Conservation (phyloP, 2,329 filamentous ascomycete species). For the Apiospora arundinis region DNA sequence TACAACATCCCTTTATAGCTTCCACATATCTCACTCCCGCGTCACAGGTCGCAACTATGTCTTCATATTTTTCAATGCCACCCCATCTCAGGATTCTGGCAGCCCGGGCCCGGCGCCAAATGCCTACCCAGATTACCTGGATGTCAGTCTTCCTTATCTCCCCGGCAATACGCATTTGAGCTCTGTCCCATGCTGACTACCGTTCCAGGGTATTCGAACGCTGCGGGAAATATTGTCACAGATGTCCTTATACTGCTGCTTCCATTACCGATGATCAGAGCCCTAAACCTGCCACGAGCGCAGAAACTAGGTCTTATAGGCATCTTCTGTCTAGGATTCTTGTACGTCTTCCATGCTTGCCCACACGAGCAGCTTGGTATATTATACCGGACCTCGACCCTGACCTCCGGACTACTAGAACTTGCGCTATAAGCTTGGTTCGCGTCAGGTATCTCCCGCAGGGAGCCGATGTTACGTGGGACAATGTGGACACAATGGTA, state of each 20-base stretch:
- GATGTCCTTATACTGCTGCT: neutral
- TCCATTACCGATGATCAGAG: neutral
- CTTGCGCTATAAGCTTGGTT: neutral
- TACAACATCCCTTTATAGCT: too few relatives aligned
- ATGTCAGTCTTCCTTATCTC: neutral
- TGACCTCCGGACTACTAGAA: neutral
- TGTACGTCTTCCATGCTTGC: neutral
- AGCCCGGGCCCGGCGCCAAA: neutral
- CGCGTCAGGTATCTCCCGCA: neutral
- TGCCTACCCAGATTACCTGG: neutral
- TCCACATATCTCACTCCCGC: neutral
- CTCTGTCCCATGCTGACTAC: neutral
- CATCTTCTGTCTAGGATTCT: constrained; percentile 10
- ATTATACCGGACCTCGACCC: neutral
- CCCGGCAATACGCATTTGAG: too few relatives aligned
- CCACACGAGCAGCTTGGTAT: neutral
- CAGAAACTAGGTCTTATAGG: neutral
- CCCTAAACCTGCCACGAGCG: neutral
- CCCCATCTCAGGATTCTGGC: constrained; percentile 17
- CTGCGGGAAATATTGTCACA: constrained; percentile 2
- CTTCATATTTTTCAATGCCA: neutral
- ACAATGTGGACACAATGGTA: neutral
- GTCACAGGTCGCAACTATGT: neutral
- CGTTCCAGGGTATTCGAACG: constrained; percentile 4
- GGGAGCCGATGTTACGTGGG: neutral